phyloP scores from a whole-genome alignment of 2,329 filamentous ascomycete genomes.

The Orbilia brochopaga region DNA sequence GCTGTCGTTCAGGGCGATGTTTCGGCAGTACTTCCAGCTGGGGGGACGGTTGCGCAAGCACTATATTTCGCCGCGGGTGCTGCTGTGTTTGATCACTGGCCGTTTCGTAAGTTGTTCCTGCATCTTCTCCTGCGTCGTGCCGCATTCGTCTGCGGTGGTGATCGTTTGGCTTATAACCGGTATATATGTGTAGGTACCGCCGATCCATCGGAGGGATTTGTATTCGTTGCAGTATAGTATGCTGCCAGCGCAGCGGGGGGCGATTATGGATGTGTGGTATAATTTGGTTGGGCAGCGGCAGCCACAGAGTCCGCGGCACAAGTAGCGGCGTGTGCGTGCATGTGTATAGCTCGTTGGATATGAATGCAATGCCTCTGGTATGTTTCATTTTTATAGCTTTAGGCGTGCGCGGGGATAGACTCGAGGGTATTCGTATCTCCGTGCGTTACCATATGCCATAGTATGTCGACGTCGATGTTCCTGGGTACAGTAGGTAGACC shows the following conservation, averaged over 20 bases:
- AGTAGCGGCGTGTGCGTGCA: constrained; percentile 20
- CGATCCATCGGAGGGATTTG: constrained; percentile 90
- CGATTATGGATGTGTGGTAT: constrained; percentile 85
- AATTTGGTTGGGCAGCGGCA: constrained; percentile 64
- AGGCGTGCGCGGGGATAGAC: too few relatives aligned
- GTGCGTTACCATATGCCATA: too few relatives aligned
- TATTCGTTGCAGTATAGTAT: constrained; percentile 98
- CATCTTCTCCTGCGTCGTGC: background rate
- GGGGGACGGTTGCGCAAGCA: constrained; percentile 90
- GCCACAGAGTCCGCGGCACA: constrained; percentile 27
- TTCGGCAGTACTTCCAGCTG: constrained; percentile 96
- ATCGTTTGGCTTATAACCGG: background rate
- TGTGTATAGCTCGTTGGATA: background rate
- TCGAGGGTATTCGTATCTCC: too few relatives aligned
- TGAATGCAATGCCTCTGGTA: background rate
- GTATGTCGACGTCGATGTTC: too few relatives aligned
- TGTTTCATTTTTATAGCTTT: too few relatives aligned
- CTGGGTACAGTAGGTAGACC: background rate
- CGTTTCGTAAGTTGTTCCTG: constrained; percentile 67
- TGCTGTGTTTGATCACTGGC: constrained; percentile 85
- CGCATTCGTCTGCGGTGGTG: background rate
- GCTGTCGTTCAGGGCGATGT: constrained; percentile 89
- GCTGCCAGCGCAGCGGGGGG: constrained; percentile 80
- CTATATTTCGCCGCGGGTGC: constrained; percentile 86
- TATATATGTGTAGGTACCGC: constrained; percentile 65